These are phyloP conservation scores for Nigrospora sphaerica DNA, from an alignment of 2,329 filamentous ascomycete species.

Conservation along the genomic window DNA sequence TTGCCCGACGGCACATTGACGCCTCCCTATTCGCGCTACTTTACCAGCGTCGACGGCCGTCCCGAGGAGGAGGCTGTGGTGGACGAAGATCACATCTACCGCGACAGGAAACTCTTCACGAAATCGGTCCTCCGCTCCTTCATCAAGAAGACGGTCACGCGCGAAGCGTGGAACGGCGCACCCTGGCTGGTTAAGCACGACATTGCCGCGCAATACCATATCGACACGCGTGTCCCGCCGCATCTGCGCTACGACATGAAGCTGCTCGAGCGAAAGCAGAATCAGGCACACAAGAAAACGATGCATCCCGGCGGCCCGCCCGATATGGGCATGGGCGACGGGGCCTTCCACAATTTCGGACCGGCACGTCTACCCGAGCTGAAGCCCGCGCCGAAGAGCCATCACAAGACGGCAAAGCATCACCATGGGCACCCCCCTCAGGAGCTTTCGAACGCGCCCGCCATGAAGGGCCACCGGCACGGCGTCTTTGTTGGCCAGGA, in stretches of 20 bases:
- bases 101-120: slow-evolving; percentile 87
- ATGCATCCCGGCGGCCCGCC: slow-evolving; percentile 22
- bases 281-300: slow-evolving; percentile 58
- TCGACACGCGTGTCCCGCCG: slow-evolving; percentile 78
- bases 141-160: slow-evolving; percentile 86
- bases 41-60: slow-evolving; percentile 65
- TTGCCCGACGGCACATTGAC: slow-evolving; percentile 63
- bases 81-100: slow-evolving; percentile 72
- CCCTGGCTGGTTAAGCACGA: slow-evolving; percentile 91
- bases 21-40: slow-evolving; percentile 70
- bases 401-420: slow-evolving; percentile 51
- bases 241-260: slow-evolving; percentile 78
- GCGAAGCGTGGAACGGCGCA: slow-evolving; percentile 91
- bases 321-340: slow-evolving; percentile 8
- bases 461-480: slow-evolving; percentile 28
- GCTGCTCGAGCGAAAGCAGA: slow-evolving; percentile 67
- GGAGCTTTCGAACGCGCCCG: slow-evolving; percentile 31
- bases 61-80: slow-evolving; percentile 69
- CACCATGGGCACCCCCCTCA: slow-evolving; percentile 27
- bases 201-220: slow-evolving; percentile 75
- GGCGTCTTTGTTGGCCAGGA: slow-evolving; percentile 26
- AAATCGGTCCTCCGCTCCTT: slow-evolving; percentile 91
- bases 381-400: slow-evolving; percentile 65
- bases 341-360: slow-evolving; percentile 28
- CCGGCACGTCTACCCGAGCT: slow-evolving; percentile 61